Evolutionary conservation across 805 yeast genomes (phyloP).

Genomic region (Lipomyces spencermartinsiae): DNA sequence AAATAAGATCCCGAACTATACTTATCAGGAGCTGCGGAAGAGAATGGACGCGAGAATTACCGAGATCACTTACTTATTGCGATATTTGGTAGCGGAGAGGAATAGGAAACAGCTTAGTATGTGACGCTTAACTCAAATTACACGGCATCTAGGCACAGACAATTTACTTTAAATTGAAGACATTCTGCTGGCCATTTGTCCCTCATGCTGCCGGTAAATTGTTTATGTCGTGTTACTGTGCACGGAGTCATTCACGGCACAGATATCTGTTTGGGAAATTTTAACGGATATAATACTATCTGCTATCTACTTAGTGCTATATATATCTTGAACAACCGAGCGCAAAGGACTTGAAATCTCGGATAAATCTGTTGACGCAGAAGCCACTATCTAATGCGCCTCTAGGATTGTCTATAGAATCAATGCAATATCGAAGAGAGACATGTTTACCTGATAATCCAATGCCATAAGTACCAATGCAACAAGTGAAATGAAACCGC

Average conservation of each 20-base stretch:
- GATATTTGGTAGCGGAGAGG: slow-evolving; percentile 13
- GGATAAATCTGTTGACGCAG: background rate
- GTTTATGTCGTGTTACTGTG: too few relatives aligned
- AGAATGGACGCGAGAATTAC: slow-evolving; percentile 22
- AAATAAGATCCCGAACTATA: slow-evolving; percentile 5
- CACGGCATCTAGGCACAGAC: background rate
- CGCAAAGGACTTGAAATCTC: background rate
- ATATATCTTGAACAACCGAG: too few relatives aligned
- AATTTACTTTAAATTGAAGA: too few relatives aligned
- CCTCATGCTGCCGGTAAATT: too few relatives aligned
- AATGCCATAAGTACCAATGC: background rate
- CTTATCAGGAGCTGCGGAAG: slow-evolving; percentile 20
- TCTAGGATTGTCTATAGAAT: background rate
- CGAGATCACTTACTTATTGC: slow-evolving; percentile 21
- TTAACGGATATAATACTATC: too few relatives aligned
- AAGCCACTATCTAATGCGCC: background rate
- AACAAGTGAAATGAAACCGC: background rate
- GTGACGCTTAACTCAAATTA: background rate
- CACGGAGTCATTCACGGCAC: too few relatives aligned
- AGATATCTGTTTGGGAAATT: too few relatives aligned
- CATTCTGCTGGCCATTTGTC: too few relatives aligned
- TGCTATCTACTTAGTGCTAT: too few relatives aligned
- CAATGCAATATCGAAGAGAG: background rate
- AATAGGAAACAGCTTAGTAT: background rate
- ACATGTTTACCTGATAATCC: background rate